phyloP scores from a whole-genome alignment of 345 rosid genomes.

The Syzygium grande region DNA sequence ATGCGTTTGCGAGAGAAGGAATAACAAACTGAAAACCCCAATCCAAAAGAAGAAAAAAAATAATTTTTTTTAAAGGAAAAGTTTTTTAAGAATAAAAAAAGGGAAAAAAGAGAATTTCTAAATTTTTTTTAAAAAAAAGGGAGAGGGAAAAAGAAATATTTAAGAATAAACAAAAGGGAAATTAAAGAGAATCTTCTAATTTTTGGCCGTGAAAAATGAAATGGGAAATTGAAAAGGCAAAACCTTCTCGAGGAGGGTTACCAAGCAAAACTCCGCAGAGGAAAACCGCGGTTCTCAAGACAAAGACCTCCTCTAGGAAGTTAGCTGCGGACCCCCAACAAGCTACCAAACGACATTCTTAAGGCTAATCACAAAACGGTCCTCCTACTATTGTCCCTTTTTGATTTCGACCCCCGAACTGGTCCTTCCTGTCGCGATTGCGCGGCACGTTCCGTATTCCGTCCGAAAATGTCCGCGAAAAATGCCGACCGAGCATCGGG shows the following conservation, averaged over 20 bases:
- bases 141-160: background rate
- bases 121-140: too few species aligned
- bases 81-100: too few species aligned
- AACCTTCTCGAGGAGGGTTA: background rate
- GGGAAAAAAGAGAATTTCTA: too few species aligned
- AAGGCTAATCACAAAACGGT: rapidly evolving
- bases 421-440: background rate
- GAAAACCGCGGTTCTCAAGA: too few species aligned
- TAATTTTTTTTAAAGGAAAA: too few species aligned
- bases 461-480: background rate
- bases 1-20: background rate
- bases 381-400: background rate
- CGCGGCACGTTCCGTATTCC: rapidly evolving
- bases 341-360: background rate
- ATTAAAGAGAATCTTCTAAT: background rate
- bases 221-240: too few species aligned
- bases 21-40: background rate
- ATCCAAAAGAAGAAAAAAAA: too few species aligned
- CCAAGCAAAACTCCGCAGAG: background rate
- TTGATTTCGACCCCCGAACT: background rate
- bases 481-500: background rate
- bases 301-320: background rate
- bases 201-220: background rate
- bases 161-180: too few species aligned
- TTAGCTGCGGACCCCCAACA: background rate